A percentile compares a stretch with the other conserved stretches of the same genome.
Evolutionary conservation across 139 green algal genomes (phyloP).

Genomic region (Tetradesmus obliquus): DNA sequence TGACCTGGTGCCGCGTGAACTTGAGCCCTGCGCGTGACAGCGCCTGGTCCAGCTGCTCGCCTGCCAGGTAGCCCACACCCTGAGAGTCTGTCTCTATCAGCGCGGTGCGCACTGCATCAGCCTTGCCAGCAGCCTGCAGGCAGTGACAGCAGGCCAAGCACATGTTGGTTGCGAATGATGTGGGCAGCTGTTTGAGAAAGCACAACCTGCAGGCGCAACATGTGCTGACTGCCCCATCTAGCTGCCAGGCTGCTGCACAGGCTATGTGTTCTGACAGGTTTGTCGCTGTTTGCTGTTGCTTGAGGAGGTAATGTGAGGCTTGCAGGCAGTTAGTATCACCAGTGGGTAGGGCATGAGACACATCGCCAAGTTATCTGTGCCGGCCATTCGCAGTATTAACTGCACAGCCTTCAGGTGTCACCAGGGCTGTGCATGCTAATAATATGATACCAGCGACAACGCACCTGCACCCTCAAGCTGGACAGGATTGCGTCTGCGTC

Average conservation of each 20-base stretch:
- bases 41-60: conserved; percentile 61
- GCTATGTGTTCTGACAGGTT: no score
- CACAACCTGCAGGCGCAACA: neutral
- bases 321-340: no score
- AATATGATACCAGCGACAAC: neutral
- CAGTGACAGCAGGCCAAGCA: neutral
- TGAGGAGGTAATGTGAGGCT: no score
- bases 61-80: conserved; percentile 56
- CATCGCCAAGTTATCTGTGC: no score
- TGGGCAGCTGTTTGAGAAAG: conserved; percentile 17
- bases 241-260: no score
- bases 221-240: no score
- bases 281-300: no score
- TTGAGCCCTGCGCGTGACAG: conserved; percentile 62
- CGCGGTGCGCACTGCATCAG: conserved; percentile 61
- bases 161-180: conserved; percentile 13
- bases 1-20: conserved; percentile 78
- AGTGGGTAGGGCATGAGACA: no score
- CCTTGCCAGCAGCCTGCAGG: conserved; percentile 9
- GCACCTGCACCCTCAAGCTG: conserved; percentile 61
- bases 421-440: no score
- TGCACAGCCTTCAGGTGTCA: no score
- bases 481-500: conserved; percentile 65
- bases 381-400: no score
- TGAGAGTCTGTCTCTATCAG: conserved; percentile 71